A percentile compares a stretch with the other conserved stretches of the same genome.
Conservation (phyloP, 2,329 filamentous ascomycete species). For the Didymella pinodella region DNA sequence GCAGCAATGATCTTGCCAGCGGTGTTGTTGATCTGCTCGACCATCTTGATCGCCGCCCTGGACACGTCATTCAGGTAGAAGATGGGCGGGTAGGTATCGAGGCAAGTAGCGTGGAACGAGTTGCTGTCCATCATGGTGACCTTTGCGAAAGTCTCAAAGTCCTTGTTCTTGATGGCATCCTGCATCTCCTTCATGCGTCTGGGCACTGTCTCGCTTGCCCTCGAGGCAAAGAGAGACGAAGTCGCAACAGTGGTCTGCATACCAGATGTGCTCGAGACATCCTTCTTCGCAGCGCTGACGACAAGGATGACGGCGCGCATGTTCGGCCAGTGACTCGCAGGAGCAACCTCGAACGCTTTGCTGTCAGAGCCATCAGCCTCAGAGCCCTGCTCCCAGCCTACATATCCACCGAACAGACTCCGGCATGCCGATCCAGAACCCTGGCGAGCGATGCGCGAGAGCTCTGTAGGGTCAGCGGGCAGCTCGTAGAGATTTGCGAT, state of each 20-base stretch:
- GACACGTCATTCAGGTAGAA: conserved; percentile 98
- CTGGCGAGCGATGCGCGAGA: conserved; percentile 89
- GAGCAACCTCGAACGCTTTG: conserved; percentile 85
- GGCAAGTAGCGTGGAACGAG: conserved; percentile 92
- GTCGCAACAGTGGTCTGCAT: conserved; percentile 98
- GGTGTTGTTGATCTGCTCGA: conserved; percentile 84
- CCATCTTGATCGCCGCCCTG: conserved; percentile 82
- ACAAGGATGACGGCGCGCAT: conserved; percentile 95
- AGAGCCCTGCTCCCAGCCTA: conserved; percentile 87
- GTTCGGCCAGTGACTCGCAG: conserved; percentile 89
- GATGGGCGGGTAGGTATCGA: conserved; percentile 96
- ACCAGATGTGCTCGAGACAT: conserved; percentile 87
- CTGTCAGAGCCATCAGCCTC: conserved; percentile 84
- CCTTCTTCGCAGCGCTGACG: conserved; percentile 93
- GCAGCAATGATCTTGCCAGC: conserved; percentile 84
- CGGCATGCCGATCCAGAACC: conserved; percentile 95
- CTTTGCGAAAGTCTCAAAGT: conserved; percentile 87
- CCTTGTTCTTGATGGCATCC: conserved; percentile 75
- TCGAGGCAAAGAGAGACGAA: conserved; percentile 82
- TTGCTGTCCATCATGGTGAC: conserved; percentile 98
- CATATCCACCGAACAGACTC: conserved; percentile 92
- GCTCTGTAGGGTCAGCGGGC: conserved; percentile 78
- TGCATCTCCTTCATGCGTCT: conserved; percentile 85
- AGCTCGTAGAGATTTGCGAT: conserved; percentile 93
- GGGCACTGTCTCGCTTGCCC: conserved; percentile 80